Evolutionary conservation across 176 grass and related monocot species (phyloP).

Genomic region (Secale cereale): DNA sequence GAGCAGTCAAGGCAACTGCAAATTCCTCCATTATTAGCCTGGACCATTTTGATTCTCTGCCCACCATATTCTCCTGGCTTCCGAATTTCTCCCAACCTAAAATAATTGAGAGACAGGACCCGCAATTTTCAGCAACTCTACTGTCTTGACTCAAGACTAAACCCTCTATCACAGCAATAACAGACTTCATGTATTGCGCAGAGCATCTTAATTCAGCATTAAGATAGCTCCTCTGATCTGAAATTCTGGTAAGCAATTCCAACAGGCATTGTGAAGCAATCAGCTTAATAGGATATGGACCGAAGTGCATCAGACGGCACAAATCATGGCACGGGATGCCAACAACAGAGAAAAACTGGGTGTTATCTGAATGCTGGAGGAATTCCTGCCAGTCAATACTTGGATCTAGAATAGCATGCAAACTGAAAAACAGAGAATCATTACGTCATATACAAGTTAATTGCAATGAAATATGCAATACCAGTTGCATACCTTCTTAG

Average conservation of each 20-base stretch:
- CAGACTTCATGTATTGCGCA: conserved; percentile 68
- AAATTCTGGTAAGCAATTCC: conserved; percentile 75
- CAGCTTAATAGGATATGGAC: conserved; percentile 64
- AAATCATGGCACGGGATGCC: conserved; percentile 80
- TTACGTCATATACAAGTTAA: conserved; percentile 16
- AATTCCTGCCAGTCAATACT: conserved; percentile 81
- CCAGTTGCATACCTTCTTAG: conserved; percentile 61
- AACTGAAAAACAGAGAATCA: conserved; percentile 45
- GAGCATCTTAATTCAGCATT: conserved; percentile 65
- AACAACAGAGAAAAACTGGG: conserved; percentile 55
- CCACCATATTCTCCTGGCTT: conserved; percentile 43
- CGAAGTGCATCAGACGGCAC: conserved; percentile 73
- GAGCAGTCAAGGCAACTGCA: conserved; percentile 67
- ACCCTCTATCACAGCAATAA: conserved; percentile 75
- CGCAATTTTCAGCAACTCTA: conserved; percentile 64
- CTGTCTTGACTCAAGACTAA: conserved; percentile 70
- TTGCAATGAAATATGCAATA: conserved; percentile 27
- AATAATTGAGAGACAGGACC: conserved; percentile 60
- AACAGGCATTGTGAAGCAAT: conserved; percentile 86
- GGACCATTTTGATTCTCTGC: conserved; percentile 79
- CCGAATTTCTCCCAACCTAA: conserved; percentile 74
- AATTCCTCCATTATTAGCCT: conserved; percentile 87
- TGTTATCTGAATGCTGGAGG: conserved; percentile 54
- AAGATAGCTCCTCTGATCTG: conserved; percentile 40
- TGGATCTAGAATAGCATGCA: conserved; percentile 51